A percentile compares a stretch with the other conserved stretches of the same genome.
These are phyloP conservation scores for Penicillium sp. DNA, from an alignment of 2,329 filamentous ascomycete species.

Conservation along the genomic window DNA sequence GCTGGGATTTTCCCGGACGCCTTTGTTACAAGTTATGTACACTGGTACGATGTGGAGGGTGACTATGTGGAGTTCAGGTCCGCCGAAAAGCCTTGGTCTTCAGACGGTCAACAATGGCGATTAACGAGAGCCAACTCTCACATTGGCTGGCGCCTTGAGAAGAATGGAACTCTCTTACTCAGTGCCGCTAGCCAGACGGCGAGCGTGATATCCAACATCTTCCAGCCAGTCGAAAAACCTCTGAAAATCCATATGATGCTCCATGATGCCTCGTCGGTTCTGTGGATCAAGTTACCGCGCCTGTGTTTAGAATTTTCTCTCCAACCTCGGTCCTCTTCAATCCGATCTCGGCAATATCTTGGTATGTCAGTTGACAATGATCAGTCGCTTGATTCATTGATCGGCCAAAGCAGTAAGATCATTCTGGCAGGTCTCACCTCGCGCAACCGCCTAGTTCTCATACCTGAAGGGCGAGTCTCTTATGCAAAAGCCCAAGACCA, in stretches of 20 bases:
- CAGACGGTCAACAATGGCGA: slow-evolving; percentile 28
- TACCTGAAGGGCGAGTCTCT: not conserved
- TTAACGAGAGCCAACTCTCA: slow-evolving; percentile 33
- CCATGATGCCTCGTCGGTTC: slow-evolving; percentile 1
- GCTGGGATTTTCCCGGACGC: slow-evolving; percentile 28
- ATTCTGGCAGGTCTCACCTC: slow-evolving; percentile 43
- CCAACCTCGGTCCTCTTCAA: slow-evolving; percentile 10
- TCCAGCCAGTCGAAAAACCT: slow-evolving; percentile 36
- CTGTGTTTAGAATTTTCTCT: slow-evolving; percentile 53
- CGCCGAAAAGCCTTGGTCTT: slow-evolving; percentile 28
- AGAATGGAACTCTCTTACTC: not conserved
- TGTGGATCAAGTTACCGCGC: slow-evolving; percentile 50
- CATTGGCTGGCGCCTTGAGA: slow-evolving; percentile 32
- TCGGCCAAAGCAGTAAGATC: slow-evolving; percentile 54
- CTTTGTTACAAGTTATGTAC: slow-evolving; percentile 45
- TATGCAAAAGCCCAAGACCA: slow-evolving; percentile 22
- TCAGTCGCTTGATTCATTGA: slow-evolving; percentile 51
- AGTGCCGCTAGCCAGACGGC: not conserved
- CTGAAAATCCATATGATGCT: slow-evolving; percentile 37
- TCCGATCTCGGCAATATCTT: slow-evolving; percentile 54
- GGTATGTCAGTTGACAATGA: slow-evolving; percentile 52
- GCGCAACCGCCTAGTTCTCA: slow-evolving; percentile 36
- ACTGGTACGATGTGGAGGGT: slow-evolving; percentile 48
- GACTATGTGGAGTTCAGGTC: slow-evolving; percentile 35
- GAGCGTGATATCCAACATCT: slow-evolving; percentile 23